Conservation (phyloP, 495 filamentous ascomycete genomes). For the Annulohypoxylon bovei region DNA sequence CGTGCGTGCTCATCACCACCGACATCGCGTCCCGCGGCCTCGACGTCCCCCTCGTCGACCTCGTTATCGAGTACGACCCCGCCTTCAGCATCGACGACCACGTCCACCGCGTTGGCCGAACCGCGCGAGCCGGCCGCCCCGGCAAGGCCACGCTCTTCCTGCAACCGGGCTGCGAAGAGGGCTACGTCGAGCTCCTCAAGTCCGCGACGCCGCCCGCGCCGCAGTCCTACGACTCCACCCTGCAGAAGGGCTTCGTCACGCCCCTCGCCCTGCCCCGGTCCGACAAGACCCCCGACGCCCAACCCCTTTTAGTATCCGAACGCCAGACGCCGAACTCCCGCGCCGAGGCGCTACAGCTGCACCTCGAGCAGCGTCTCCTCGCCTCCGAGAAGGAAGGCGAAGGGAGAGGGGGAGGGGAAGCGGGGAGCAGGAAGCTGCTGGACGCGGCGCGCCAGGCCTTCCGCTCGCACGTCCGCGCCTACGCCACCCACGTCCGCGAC, state of each 20-base stretch:
- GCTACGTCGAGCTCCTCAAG: slow-evolving; percentile 80
- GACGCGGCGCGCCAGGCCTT: slow-evolving; percentile 82
- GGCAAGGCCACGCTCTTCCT: slow-evolving; percentile 92
- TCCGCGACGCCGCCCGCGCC: slow-evolving; percentile 48
- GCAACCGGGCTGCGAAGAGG: slow-evolving; percentile 88
- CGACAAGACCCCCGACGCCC: slow-evolving; percentile 36
- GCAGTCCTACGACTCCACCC: slow-evolving; percentile 58
- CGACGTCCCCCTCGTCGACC: slow-evolving; percentile 91
- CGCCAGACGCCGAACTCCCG: slow-evolving; percentile 54
- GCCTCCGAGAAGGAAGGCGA: slow-evolving; percentile 43
- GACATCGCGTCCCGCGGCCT: slow-evolving; percentile 95
- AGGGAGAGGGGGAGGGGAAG: slow-evolving; percentile 8
- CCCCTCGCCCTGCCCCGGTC: slow-evolving; percentile 50
- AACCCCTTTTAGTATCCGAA: slow-evolving; percentile 37
- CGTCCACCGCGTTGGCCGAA: slow-evolving; percentile 92
- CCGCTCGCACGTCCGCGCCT: slow-evolving; percentile 91
- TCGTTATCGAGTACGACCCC: slow-evolving; percentile 94
- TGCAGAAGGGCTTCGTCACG: slow-evolving; percentile 64
- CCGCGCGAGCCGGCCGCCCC: slow-evolving; percentile 87
- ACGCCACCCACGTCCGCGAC: slow-evolving; percentile 87
- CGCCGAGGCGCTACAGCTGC: slow-evolving; percentile 60
- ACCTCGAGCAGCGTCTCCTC: slow-evolving; percentile 60
- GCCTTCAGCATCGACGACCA: slow-evolving; percentile 92
- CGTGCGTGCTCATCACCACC: slow-evolving; percentile 87
- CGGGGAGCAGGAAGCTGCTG: slow-evolving; percentile 55